Conservation (phyloP, 2,329 filamentous ascomycete genomes). For the Hypoxylon sp. region DNA sequence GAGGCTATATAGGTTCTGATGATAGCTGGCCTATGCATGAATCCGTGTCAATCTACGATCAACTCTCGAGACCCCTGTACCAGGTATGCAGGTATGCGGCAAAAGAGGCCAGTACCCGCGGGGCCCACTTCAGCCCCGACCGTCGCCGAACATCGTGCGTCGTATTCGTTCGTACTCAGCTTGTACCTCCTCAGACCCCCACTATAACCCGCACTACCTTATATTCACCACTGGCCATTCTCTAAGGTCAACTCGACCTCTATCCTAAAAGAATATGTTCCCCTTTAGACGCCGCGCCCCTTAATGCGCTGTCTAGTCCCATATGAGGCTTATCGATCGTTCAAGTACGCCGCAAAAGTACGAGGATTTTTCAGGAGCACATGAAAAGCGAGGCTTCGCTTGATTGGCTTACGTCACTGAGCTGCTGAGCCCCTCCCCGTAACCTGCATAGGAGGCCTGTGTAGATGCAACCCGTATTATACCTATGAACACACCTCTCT, state of each 20-base stretch:
- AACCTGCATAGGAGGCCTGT: neutral
- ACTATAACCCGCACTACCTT: neutral
- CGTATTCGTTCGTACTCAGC: slow-evolving; percentile 11
- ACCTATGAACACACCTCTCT: neutral
- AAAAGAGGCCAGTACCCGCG: neutral
- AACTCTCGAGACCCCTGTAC: neutral
- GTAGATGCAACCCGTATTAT: neutral
- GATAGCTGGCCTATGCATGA: no score
- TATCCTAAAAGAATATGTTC: neutral
- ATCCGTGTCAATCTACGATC: no score
- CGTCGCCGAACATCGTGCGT: neutral
- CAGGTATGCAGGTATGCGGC: neutral
- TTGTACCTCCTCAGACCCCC: slow-evolving; percentile 1
- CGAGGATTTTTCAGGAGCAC: neutral
- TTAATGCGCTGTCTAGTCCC: neutral
- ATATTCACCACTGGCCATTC: slow-evolving; percentile 10
- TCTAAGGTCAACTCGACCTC: neutral
- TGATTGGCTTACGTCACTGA: slow-evolving; percentile 31
- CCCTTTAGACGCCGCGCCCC: neutral
- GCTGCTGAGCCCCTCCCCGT: slow-evolving; percentile 10
- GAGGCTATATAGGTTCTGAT: no score
- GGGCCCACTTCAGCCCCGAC: neutral
- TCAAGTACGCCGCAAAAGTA: slow-evolving; percentile 8
- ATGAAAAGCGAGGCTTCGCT: slow-evolving; percentile 1
- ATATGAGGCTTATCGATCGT: neutral